Base-by-base conservation (phyloP, 768 basidiomycete species). In the Boletus insuetus region DNA sequence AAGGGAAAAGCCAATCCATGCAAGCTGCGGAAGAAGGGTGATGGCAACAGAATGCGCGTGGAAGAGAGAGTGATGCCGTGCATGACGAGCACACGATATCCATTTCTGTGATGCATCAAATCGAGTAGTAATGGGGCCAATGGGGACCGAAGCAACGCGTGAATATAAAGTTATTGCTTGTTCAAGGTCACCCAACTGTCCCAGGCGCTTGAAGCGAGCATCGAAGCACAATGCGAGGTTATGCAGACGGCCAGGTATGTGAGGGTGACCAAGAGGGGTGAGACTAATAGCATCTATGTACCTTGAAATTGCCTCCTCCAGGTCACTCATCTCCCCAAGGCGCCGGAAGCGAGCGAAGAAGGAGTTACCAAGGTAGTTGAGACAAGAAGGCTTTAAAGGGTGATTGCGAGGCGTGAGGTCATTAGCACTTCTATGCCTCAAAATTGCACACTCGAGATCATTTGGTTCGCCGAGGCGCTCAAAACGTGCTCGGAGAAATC, bases 1-100 rank as follows among this genome's bases (percentile, higher is more conserved):
- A 14, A 43, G 24, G 13, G 22, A 14, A 14, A 24, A 22, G 24
- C 42, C 42, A 43, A 55, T 42, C 58, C 54, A 58, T 17, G 57
- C 57, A 12, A 58, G 32, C 31, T 51, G 48, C 39, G 67, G 66
- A 6, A 68, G 57, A 29, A 68, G 61, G 26, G 37, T 20, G 16
- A 68, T 54, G 1, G 67, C 48, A 13, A 49, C 47, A 34, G 53
- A 51, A 49, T 60, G 65, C 22, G 62, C 64, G 5, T 61, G 40
- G 7, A 68, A 42, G 24, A 62, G 56, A n/a, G 63, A 51, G 22
- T 22, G 20, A 12, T 60, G 47, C 2, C 43, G 47, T 29, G 50
- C 8, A 38, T 14, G 12, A 1, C 42, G 54, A 35, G 58, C 58
- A n/a, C 46, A 51, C 6, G 29, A 44, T 35, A 46, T 40, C 58